These are phyloP conservation scores for Colletotrichum sp. DNA, from an alignment of 2,329 filamentous ascomycete species.

Conservation along the genomic window DNA sequence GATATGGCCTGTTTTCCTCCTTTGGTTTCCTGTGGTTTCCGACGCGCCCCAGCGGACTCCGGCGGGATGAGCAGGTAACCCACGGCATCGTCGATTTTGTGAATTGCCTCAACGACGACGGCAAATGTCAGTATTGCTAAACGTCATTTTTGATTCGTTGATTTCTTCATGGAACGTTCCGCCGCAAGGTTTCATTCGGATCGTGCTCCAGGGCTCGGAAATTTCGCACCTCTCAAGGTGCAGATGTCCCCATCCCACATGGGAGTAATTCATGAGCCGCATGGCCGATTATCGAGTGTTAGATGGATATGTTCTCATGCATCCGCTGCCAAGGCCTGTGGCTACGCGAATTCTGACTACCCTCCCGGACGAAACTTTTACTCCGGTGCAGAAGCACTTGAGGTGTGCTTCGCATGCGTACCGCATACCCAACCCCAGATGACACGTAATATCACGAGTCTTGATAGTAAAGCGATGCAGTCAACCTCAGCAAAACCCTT, in stretches of 20 bases:
- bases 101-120: neutral
- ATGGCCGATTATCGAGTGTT: neutral
- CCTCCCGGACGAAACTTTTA: too few relatives aligned
- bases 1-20: neutral
- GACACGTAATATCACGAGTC: too few relatives aligned
- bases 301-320: neutral
- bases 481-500: too few relatives aligned
- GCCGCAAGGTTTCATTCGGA: neutral
- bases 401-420: too few relatives aligned
- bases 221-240: neutral
- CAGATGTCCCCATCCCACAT: neutral
- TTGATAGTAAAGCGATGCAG: too few relatives aligned
- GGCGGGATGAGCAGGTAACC: neutral
- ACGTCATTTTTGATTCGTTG: neutral
- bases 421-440: too few relatives aligned
- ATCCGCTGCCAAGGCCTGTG: neutral
- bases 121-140: neutral
- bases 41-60: neutral
- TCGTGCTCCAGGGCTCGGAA: neutral
- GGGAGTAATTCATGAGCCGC: neutral
- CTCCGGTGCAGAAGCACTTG: too few relatives aligned
- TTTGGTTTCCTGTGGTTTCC: neutral
- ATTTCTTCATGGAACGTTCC: neutral
- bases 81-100: neutral
- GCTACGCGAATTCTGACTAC: too few relatives aligned